Evolutionary conservation across 2,329 filamentous ascomycete species (phyloP).

Genomic region (Periconia sp.): DNA sequence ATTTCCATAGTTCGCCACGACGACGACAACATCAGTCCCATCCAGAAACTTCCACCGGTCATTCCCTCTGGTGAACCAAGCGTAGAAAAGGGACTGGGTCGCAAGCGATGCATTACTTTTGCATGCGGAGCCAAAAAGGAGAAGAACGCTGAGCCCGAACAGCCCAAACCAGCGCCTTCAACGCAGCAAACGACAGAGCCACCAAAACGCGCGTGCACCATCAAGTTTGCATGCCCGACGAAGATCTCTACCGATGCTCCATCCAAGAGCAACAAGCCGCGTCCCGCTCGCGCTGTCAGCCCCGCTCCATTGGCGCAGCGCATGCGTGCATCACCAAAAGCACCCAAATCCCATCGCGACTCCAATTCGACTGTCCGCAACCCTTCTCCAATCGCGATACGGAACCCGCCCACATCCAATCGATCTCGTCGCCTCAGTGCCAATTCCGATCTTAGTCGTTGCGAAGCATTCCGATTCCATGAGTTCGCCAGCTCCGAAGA

Average conservation of each 20-base stretch:
- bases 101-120: conserved; percentile 92
- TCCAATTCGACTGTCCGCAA: conserved; percentile 59
- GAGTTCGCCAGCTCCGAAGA: conserved; percentile 89
- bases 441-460: conserved; percentile 53
- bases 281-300: conserved; percentile 50
- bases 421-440: conserved; percentile 43
- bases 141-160: conserved; percentile 42
- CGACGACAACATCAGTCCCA: conserved; percentile 35
- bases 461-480: conserved; percentile 73
- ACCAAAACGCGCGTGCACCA: conserved; percentile 63
- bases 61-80: conserved; percentile 57
- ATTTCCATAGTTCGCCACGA: conserved; percentile 47
- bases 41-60: conserved; percentile 26
- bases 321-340: conserved; percentile 37
- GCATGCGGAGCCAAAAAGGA: conserved; percentile 70
- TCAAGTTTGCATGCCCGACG: conserved; percentile 77
- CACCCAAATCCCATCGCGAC: conserved; percentile 50
- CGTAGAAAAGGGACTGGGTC: conserved; percentile 69
- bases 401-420: conserved; percentile 43
- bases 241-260: conserved; percentile 51
- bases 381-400: conserved; percentile 52
- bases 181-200: conserved; percentile 37
- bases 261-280: conserved; percentile 41
- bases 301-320: conserved; percentile 46
- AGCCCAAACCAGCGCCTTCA: conserved; percentile 25